Percentiles rank a stretch among this genome's conserved stretches.
Evolutionary conservation across 2,329 filamentous ascomycete genomes (phyloP).

Genomic region (Phaeosphaeria sp.): DNA sequence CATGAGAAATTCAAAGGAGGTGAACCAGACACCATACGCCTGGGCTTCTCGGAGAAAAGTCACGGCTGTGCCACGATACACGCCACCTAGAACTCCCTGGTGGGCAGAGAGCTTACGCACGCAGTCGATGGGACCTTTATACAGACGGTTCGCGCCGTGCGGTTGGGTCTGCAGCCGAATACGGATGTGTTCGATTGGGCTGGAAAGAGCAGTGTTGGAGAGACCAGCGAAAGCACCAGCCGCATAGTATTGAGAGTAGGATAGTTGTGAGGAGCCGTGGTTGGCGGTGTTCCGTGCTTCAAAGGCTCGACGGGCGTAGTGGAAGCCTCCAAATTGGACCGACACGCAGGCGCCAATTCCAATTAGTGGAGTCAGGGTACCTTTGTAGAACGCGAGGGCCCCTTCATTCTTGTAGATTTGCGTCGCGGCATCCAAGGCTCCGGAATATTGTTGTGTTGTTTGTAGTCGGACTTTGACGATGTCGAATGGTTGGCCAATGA

Average conservation of each 20-base stretch:
- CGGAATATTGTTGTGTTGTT: constrained; percentile 81
- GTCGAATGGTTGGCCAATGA: constrained; percentile 77
- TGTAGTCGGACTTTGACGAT: constrained; percentile 92
- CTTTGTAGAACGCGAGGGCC: constrained; percentile 94
- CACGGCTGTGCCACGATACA: constrained; percentile 88
- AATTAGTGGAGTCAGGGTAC: constrained; percentile 90
- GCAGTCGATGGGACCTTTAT: constrained; percentile 87
- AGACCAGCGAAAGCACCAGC: constrained; percentile 92
- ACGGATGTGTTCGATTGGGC: constrained; percentile 94
- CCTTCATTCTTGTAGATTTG: constrained; percentile 90
- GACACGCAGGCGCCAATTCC: constrained; percentile 95
- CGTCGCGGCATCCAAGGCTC: constrained; percentile 78
- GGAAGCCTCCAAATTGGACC: constrained; percentile 98
- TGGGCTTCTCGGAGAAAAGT: constrained; percentile 89
- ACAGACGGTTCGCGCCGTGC: constrained; percentile 79
- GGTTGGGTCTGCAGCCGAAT: constrained; percentile 97
- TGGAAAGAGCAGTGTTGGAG: constrained; percentile 85
- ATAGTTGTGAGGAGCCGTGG: constrained; percentile 60
- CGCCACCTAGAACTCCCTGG: constrained; percentile 71
- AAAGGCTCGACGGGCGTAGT: constrained; percentile 85
- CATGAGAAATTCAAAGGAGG: constrained; percentile 96
- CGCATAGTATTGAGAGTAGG: constrained; percentile 86
- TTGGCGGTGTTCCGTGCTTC: constrained; percentile 71
- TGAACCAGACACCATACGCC: constrained; percentile 95
- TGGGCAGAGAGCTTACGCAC: constrained; percentile 78